A percentile compares a stretch with the other conserved stretches of the same genome.
Evolutionary conservation across 176 grass and related monocot species (phyloP).

Genomic region (Thinopyrum elongatum): DNA sequence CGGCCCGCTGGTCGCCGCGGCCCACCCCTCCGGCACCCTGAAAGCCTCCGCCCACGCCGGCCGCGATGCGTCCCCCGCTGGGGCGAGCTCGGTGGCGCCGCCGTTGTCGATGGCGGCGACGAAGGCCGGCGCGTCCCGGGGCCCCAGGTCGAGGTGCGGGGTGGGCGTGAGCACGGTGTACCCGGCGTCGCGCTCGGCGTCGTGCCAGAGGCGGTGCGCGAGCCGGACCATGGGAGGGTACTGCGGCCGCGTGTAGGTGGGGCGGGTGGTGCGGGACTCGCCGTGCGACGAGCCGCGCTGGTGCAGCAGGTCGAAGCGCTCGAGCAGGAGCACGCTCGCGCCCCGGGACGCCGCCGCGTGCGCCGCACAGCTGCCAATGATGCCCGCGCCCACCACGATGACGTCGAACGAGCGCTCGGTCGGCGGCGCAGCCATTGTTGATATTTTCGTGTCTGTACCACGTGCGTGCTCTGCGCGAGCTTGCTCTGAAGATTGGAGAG

Average conservation of each 20-base stretch:
- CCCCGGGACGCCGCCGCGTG: conserved; percentile 45
- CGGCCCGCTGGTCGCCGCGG: conserved; percentile 32
- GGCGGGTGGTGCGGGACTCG: conserved; percentile 82
- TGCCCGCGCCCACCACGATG: conserved; percentile 74
- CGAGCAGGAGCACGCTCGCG: conserved; percentile 54
- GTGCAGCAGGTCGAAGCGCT: conserved; percentile 85
- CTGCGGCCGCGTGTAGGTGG: conserved; percentile 69
- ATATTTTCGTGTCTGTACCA: not conserved
- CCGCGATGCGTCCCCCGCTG: not conserved
- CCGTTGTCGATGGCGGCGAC: conserved; percentile 11
- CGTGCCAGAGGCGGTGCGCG: conserved; percentile 45
- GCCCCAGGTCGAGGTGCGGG: conserved; percentile 72
- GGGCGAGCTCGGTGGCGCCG: not conserved
- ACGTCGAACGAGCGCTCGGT: conserved; percentile 31
- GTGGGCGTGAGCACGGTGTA: conserved; percentile 72
- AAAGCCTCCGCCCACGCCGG: conserved; percentile 42
- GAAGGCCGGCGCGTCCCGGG: not conserved
- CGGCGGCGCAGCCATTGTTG: not conserved
- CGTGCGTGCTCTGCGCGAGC: too few relatives aligned
- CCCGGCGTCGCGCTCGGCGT: conserved; percentile 51
- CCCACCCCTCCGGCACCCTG: conserved; percentile 53
- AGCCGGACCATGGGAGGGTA: conserved; percentile 73
- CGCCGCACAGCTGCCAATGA: conserved; percentile 89
- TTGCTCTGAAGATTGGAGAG: not conserved
- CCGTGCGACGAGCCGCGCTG: conserved; percentile 79